Conservation (phyloP, 176 grass and related monocot genomes). For the Leersia perrieri region DNA sequence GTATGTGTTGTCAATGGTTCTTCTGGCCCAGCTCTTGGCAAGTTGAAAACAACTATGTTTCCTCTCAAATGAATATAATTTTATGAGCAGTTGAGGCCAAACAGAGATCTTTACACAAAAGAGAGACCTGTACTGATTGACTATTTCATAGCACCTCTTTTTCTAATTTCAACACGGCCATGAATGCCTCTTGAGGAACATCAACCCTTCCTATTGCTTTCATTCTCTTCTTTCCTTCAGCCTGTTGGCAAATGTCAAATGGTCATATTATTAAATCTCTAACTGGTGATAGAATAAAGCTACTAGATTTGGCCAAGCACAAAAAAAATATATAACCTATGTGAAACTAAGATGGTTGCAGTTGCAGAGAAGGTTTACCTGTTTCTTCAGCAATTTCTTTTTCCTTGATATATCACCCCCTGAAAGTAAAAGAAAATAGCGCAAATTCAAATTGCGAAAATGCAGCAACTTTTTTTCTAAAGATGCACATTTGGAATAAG, state of each 20-base stretch:
- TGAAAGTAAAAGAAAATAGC: constrained; percentile 43
- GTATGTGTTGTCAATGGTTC: not conserved
- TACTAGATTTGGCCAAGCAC: not conserved
- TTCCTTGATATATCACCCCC: constrained; percentile 96
- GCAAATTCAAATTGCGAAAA: not conserved
- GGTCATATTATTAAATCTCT: not conserved
- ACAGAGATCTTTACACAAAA: constrained; percentile 1
- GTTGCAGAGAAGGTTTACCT: constrained; percentile 48
- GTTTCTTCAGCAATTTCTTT: constrained; percentile 95
- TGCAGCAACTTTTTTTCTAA: not conserved
- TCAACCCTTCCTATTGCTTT: constrained; percentile 96
- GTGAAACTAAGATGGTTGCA: not conserved
- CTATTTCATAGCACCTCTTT: constrained; percentile 78
- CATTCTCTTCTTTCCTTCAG: constrained; percentile 98
- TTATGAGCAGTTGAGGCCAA: not conserved
- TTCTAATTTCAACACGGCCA: constrained; percentile 91
- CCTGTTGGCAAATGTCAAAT: constrained; percentile 53
- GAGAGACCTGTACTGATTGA: not conserved
- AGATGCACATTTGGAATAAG: not conserved
- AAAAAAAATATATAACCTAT: not conserved
- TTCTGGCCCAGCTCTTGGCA: not conserved
- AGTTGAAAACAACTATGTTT: not conserved
- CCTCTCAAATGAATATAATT: not conserved
- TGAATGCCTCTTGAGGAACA: constrained; percentile 97
- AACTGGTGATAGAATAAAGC: not conserved